Conservation (phyloP, 441 rosid genomes). For the Croton laevigatus region DNA sequence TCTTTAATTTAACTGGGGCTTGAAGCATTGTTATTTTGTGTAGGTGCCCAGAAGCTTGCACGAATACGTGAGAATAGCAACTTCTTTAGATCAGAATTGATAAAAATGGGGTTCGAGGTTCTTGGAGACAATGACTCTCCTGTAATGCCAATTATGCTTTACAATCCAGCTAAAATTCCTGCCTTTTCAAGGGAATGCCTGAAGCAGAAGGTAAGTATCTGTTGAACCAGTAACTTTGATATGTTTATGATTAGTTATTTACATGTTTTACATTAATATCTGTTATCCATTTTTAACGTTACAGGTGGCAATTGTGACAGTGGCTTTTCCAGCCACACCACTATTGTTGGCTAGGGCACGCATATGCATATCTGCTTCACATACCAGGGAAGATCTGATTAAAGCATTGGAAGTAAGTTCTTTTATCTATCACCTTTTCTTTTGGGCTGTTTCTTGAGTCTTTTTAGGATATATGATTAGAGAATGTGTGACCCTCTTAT, state of each 20-base stretch:
- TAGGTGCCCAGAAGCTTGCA: constrained; percentile 86
- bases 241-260: not conserved
- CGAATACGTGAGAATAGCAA: constrained; percentile 86
- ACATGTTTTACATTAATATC: not conserved
- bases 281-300: not conserved
- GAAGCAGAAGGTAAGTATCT: constrained; percentile 50
- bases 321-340: constrained; percentile 88
- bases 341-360: constrained; percentile 86
- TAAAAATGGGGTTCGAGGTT: constrained; percentile 95
- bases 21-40: not conserved
- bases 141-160: constrained; percentile 94
- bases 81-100: constrained; percentile 83
- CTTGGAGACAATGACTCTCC: constrained; percentile 93
- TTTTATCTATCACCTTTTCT: not conserved
- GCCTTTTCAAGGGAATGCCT: constrained; percentile 90
- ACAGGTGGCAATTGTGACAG: constrained; percentile 78
- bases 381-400: constrained; percentile 68
- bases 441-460: not conserved
- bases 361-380: constrained; percentile 86
- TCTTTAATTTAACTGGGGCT: not conserved
- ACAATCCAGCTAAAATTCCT: constrained; percentile 91
- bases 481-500: not conserved
- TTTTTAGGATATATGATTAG: not conserved
- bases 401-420: constrained; percentile 66
- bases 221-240: not conserved